Evolutionary conservation across 148 eudicot species (phyloP), one percentile per base, ranked within the genome.

Genomic region (Diospyros lotus): DNA sequence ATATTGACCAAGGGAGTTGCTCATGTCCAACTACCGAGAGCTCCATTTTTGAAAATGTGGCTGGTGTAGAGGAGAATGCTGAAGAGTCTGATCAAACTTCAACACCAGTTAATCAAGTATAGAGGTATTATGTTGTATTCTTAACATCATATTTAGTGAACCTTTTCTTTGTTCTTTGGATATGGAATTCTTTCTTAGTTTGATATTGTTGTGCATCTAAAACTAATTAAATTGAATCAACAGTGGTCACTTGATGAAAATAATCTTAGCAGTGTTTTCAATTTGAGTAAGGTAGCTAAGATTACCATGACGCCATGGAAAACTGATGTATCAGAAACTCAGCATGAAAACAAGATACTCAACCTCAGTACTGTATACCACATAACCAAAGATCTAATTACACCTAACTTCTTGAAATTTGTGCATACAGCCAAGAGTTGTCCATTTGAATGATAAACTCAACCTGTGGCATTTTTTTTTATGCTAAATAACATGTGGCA

Each of bases 31-130:
- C 17, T 62, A 52, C 71, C 66, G 52, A 8, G 52, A 48, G 52
- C 52, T 48, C 52, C 8, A 48, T 48, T 48, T 65, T 83, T 69
- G 89, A 80, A 79, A 82, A 74, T 56, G 92, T 75, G 74, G 75
- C 71, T 58, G 61, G 74, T 52, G 78, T 28, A 42, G 84, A 64
- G 48, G 85, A 75, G 76, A 87, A 71, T 68, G n/a, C 54, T 64
- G 80, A 78, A 62, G 83, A 79, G 58, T 80, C 86, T 63, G 28
- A 17, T 61, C 60, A 69, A 12, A 60, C 52, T 48, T 0, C 52
- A 48, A 48, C 52, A 48, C 4, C 78, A 7, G 69, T 40, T 58
- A 78, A 58, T 28, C 75, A 73, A 71, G 75, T 64, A 55, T 82
- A 80, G 75, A 83, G 89, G 89, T 86, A 74, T 39, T 66, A 41